Percentiles rank a stretch among this genome's conserved stretches.
These are phyloP conservation scores for Isochrysis galbana DNA, from an alignment of 78 protist genomes.

Conservation along the genomic window DNA sequence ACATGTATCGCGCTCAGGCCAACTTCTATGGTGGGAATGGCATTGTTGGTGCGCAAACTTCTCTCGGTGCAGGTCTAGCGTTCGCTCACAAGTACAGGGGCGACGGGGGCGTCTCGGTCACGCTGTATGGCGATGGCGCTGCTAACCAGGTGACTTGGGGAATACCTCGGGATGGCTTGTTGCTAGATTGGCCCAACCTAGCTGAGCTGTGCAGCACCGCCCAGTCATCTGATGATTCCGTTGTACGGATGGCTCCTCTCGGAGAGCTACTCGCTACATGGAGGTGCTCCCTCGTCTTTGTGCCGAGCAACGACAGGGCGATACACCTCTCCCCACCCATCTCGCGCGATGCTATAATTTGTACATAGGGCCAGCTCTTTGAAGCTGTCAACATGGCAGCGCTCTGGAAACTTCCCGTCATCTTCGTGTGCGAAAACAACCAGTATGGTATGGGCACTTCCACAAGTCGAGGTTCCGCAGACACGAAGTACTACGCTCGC, in stretches of 20 bases:
- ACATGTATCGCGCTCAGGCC: slow-evolving; percentile 77
- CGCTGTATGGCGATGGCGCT: slow-evolving; percentile 95
- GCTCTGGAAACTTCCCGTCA: slow-evolving; percentile 88
- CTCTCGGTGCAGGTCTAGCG: slow-evolving; percentile 77
- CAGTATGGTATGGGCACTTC: slow-evolving; percentile 95
- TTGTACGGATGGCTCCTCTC: too few relatives aligned
- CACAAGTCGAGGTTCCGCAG: slow-evolving; percentile 73
- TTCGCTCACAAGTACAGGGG: slow-evolving; percentile 76
- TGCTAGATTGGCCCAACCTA: too few relatives aligned
- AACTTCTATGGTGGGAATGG: slow-evolving; percentile 97
- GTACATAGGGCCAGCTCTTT: slow-evolving; percentile 22
- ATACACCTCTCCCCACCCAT: too few relatives aligned
- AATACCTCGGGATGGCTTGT: too few relatives aligned
- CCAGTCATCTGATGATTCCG: too few relatives aligned
- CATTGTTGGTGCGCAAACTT: slow-evolving; percentile 94
- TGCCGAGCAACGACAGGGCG: too few relatives aligned
- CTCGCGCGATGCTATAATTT: too few relatives aligned
- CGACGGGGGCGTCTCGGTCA: slow-evolving; percentile 68
- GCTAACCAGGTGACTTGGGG: slow-evolving; percentile 97
- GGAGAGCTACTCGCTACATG: too few relatives aligned
- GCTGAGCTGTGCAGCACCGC: too few relatives aligned
- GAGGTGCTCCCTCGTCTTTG: too few relatives aligned
- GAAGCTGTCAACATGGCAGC: slow-evolving; percentile 92
- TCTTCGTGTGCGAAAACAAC: slow-evolving; percentile 94
- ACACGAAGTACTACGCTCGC: slow-evolving; percentile 83